phyloP scores from a whole-genome alignment of 768 basidiomycete genomes.

The Lactarius evosmus region DNA sequence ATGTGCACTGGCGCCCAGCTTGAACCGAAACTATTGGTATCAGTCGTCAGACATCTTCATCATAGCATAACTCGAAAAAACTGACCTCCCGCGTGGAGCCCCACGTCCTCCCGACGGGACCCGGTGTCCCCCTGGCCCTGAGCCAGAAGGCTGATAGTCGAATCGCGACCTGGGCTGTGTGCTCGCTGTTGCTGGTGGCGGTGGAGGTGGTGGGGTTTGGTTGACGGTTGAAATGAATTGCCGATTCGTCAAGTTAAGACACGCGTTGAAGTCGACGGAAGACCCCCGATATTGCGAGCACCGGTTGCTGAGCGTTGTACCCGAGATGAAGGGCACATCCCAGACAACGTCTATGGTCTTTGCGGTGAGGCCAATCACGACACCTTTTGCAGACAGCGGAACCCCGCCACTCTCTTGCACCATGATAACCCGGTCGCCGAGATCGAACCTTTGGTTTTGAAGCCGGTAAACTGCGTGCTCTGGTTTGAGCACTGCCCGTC shows the following conservation, averaged over 20 bases:
- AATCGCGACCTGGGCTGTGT: constrained; percentile 63
- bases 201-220: constrained; percentile 49
- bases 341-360: constrained; percentile 93
- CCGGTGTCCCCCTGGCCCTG: constrained; percentile 50
- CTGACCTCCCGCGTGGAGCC: constrained; percentile 41
- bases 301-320: constrained; percentile 81
- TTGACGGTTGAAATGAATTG: constrained; percentile 82
- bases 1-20: constrained; percentile 52
- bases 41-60: not conserved
- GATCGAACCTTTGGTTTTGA: constrained; percentile 79
- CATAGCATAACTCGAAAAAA: constrained; percentile 4
- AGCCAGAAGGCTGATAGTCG: constrained; percentile 63
- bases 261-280: constrained; percentile 80
- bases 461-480: constrained; percentile 84
- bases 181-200: constrained; percentile 32
- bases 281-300: constrained; percentile 93
- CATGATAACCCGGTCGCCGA: constrained; percentile 95
- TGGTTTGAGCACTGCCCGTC: constrained; percentile 91
- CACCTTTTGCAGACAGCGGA: constrained; percentile 86
- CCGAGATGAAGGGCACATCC: constrained; percentile 95
- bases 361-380: constrained; percentile 84
- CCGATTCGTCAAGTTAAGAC: constrained; percentile 81
- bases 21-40: constrained; percentile 30
- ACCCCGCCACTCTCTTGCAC: constrained; percentile 94
- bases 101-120: constrained; percentile 66